Base-by-base conservation (phyloP, 305 asterid genomes). In the Solanum hybrid region DNA sequence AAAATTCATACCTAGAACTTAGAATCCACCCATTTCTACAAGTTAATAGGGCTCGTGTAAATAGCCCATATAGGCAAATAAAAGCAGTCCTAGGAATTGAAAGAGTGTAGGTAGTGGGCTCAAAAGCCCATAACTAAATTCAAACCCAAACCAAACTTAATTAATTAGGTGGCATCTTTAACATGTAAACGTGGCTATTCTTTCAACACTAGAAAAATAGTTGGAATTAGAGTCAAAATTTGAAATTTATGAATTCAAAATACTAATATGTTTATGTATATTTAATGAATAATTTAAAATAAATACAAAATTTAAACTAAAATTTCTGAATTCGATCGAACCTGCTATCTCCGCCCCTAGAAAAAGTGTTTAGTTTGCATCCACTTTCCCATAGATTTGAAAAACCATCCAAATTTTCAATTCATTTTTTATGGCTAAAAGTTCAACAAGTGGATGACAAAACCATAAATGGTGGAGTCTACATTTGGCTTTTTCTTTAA, bases 401-500 rank as follows among this genome's bases (percentile, higher is more conserved):
- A 84, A 84, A 84, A 31, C 31, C 19, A 51, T 51, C 29, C 40
- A 51, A 84, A 8, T 9, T 81, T 82, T 42, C 27, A 26, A 82
- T 82, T 45, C 6, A 84, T 38, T 77, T 34, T 26, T 78, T 45
- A n/a, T 51, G 73, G 87, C 19, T 84, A 51, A 51, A 36, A 84
- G 73, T 51, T 9, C 64, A 51, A 29, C 75, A 84, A 84, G 87
- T 84, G 75, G 75, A 31, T 84, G 42, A 51, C 75, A 84, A 84
- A 84, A 51, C 15, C 75, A 84, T 84, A 84, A 51, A 84, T 45
- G 87, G 87, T 90, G 92, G 91, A 89, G 89, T 86, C 31, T 80
- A 87, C 19, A 26, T 90, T 91, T 93, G 94, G 91, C 87, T 35
- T 90, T 69, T 91, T 89, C 73, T 86, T 87, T 71, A 81, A 88